Evolutionary conservation across 352 stramenopile species (phyloP), one percentile per base, ranked within the genome.

Genomic region (Peronospora destructor): DNA sequence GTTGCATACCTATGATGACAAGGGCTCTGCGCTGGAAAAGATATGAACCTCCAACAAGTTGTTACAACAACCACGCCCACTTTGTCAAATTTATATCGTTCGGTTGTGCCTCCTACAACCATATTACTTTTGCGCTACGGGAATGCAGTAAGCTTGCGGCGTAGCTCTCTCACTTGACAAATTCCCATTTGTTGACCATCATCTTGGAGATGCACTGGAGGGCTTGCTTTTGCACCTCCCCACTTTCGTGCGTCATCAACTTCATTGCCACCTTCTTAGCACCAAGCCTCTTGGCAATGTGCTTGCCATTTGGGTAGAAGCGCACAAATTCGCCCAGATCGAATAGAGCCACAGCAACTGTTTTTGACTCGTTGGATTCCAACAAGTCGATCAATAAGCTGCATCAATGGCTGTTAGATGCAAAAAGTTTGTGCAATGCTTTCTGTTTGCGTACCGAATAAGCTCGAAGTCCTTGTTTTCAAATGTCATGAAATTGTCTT

Each of bases 151-250:
- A n/a, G 2, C 41, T 16, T 32, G 30, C 26, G 17, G 11, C 52
- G 40, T 9, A 11, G 30, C 21, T 42, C 30, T 50, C 48, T 60
- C 81, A 91, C 66, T 90, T 90, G 64, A 94, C 82, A 65, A 96
- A 97, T 64, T 98, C 94, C 94, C 94, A 98, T 64, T 98, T 98
- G 64, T 97, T 95, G 32, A 98, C 92, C 90, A 98, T 97, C 71
- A 99, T 97, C 84, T 99, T 99, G 41, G 89, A 98, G 50, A 98
- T 96, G 67, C 92, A 98, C 65, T 98, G 90, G 26, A 99, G 76
- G 14, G 95, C 94, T 71, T 98, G 94, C 71, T 97, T 96, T 72
- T 98, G 93, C n/a, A 99, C 84, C 50, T 98, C 95, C 0, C 79
- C 65, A 68, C 98, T 97, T 47, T 71, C 90, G 69, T 97, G 90